phyloP scores from a whole-genome alignment of 108 stramenopile genomes.

The Pseudonitzschia pungens region DNA sequence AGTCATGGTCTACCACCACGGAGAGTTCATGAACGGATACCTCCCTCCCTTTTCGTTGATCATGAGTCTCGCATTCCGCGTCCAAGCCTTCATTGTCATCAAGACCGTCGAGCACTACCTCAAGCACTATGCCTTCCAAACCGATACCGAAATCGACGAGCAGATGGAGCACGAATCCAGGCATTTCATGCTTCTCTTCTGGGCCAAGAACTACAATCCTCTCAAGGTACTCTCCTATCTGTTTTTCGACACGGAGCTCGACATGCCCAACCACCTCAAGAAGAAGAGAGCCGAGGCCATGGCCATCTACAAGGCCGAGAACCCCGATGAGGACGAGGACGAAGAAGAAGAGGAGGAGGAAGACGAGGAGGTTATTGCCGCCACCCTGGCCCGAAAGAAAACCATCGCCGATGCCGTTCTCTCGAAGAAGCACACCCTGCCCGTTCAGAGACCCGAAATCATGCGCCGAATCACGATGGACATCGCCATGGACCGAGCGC shows the following conservation, averaged over 20 bases:
- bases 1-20: constrained; percentile 40
- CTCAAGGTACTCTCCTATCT: constrained; percentile 16
- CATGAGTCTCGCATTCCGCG: constrained; percentile 34
- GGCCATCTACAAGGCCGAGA: constrained; percentile 15
- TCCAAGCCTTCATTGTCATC: constrained; percentile 31
- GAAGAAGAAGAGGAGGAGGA: background rate
- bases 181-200: constrained; percentile 39
- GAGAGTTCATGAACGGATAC: constrained; percentile 39
- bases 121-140: constrained; percentile 43
- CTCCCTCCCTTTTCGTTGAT: constrained; percentile 27
- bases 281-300: constrained; percentile 7
- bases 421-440: constrained; percentile 12
- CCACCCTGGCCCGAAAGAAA: constrained; percentile 5
- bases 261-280: constrained; percentile 13
- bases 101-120: constrained; percentile 48
- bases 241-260: constrained; percentile 25
- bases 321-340: constrained; percentile 9
- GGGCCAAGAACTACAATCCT: constrained; percentile 34
- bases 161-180: constrained; percentile 38
- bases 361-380: constrained; percentile 10
- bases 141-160: constrained; percentile 35
- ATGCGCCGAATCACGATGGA: constrained; percentile 32
- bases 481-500: constrained; percentile 29
- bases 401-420: constrained; percentile 8
- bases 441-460: constrained; percentile 27